Percentiles rank a stretch among this genome's conserved stretches.
phyloP scores from a whole-genome alignment of 345 rosid species.

The Pugionium dolabratum region DNA sequence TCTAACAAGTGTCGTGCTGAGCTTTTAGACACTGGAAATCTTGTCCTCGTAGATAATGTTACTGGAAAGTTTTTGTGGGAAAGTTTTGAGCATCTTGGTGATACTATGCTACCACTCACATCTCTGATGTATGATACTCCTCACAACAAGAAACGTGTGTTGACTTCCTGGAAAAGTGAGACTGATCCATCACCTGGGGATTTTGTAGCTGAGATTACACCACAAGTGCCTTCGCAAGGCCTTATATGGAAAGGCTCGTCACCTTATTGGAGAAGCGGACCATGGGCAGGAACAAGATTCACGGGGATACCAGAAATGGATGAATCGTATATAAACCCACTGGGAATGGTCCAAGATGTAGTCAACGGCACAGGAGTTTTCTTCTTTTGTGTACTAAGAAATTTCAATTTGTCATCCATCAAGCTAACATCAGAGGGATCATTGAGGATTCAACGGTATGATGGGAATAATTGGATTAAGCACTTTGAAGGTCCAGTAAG shows the following conservation, averaged over 20 bases:
- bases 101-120: slow-evolving; percentile 37
- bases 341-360: slow-evolving; percentile 37
- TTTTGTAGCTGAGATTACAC: slow-evolving; percentile 38
- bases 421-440: slow-evolving; percentile 36
- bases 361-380: slow-evolving; percentile 39
- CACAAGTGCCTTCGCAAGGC: slow-evolving; percentile 41
- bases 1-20: slow-evolving; percentile 31
- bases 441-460: slow-evolving; percentile 25
- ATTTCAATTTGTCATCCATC: slow-evolving; percentile 32
- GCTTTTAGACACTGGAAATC: slow-evolving; percentile 41
- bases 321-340: slow-evolving; percentile 33
- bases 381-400: slow-evolving; percentile 29
- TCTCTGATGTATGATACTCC: slow-evolving; percentile 36
- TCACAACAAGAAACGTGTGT: slow-evolving; percentile 31
- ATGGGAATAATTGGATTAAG: slow-evolving; percentile 29
- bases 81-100: slow-evolving; percentile 41
- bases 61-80: slow-evolving; percentile 37
- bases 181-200: slow-evolving; percentile 42
- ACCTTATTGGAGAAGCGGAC: slow-evolving; percentile 42
- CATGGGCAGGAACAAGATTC: slow-evolving; percentile 40
- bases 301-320: slow-evolving; percentile 45
- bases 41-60: slow-evolving; percentile 34
- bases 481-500: slow-evolving; percentile 29
- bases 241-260: slow-evolving; percentile 37
- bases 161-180: slow-evolving; percentile 39